Evolutionary conservation across 2,329 filamentous ascomycete species (phyloP).

Genomic region (Fusarium cicatricum): DNA sequence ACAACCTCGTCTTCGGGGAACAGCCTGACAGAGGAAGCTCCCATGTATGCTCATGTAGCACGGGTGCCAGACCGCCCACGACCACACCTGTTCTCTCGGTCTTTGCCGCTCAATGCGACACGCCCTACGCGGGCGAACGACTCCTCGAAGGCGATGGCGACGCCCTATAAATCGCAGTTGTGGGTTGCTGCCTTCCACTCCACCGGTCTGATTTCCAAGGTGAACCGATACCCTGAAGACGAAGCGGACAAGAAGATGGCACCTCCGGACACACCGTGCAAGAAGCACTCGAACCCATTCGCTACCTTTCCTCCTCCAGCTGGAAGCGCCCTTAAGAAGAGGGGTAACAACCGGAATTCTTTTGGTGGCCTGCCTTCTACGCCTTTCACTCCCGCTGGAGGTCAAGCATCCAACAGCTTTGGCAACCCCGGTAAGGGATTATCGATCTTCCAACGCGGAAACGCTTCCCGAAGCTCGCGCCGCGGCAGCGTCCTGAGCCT

Average conservation of each 20-base stretch:
- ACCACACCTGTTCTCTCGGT: constrained; percentile 50
- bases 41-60: constrained; percentile 43
- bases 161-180: constrained; percentile 63
- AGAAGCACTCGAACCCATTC: constrained; percentile 78
- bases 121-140: constrained; percentile 47
- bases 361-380: constrained; percentile 80
- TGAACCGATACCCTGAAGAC: constrained; percentile 83
- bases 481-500: constrained; percentile 80
- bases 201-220: constrained; percentile 93
- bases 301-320: constrained; percentile 69
- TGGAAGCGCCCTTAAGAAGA: constrained; percentile 69
- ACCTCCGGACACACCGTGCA: constrained; percentile 96
- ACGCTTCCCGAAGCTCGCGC: constrained; percentile 54
- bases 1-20: constrained; percentile 88
- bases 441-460: constrained; percentile 71
- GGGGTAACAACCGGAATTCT: constrained; percentile 70
- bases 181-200: constrained; percentile 89
- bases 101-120: constrained; percentile 51
- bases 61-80: constrained; percentile 40
- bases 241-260: constrained; percentile 66
- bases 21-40: constrained; percentile 75
- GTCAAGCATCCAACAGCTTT: constrained; percentile 56
- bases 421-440: constrained; percentile 67
- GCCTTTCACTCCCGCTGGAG: constrained; percentile 73
- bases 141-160: constrained; percentile 42